Conservation (phyloP, 169 alveolate species). For the Cardiosporidium cionae region DNA sequence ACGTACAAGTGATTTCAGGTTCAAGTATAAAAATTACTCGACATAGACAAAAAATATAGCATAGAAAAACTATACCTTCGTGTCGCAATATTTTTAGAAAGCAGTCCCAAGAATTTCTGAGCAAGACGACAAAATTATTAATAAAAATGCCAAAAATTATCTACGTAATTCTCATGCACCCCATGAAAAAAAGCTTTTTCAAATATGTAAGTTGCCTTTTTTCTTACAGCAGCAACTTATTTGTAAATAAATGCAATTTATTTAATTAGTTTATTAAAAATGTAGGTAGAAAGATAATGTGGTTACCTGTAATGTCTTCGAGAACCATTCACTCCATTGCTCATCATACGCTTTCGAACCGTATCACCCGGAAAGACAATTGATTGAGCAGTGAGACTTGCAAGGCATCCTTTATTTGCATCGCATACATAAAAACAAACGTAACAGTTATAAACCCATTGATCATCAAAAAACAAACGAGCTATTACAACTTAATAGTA, state of each 20-base stretch:
- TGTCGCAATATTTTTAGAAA: not conserved
- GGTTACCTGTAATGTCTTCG: too few relatives aligned
- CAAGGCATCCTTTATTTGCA: slow-evolving; percentile 36
- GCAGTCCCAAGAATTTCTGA: not conserved
- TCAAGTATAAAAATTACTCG: slow-evolving; percentile 4
- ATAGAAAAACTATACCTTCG: not conserved
- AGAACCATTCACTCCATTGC: slow-evolving; percentile 69
- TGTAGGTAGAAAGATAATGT: too few relatives aligned
- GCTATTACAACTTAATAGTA: too few relatives aligned
- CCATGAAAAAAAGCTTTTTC: too few relatives aligned
- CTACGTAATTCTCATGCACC: too few relatives aligned
- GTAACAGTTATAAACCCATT: not conserved
- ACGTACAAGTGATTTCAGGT: slow-evolving; percentile 4
- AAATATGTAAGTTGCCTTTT: too few relatives aligned
- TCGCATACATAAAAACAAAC: not conserved
- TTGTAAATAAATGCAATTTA: too few relatives aligned
- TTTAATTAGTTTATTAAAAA: too few relatives aligned
- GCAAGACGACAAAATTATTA: too few relatives aligned
- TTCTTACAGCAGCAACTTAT: too few relatives aligned
- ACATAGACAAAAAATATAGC: not conserved
- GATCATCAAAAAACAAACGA: too few relatives aligned
- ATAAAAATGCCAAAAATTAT: too few relatives aligned
- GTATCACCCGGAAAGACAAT: slow-evolving; percentile 66
- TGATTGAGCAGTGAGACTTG: slow-evolving; percentile 38
- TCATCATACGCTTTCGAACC: slow-evolving; percentile 73